phyloP scores from a whole-genome alignment of 148 eudicot genomes.

The Drosera capensis region DNA sequence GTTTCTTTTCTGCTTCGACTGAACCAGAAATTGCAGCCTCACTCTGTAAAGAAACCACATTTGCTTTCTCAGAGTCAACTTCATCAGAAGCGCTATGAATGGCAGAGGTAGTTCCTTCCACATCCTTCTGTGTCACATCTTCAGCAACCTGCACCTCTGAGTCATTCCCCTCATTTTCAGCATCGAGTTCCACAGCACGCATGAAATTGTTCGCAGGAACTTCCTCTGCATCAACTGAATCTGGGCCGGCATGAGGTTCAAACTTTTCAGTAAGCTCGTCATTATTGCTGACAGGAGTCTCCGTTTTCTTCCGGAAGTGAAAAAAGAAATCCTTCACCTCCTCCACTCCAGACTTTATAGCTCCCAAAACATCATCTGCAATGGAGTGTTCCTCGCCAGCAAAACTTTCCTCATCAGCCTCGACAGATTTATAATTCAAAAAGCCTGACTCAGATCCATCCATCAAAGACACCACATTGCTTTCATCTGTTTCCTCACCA shows the following conservation, averaged over 20 bases:
- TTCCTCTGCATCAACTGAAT: not conserved
- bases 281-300: not conserved
- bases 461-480: not conserved
- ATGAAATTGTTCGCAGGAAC: not conserved
- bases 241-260: not conserved
- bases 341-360: slow-evolving; percentile 23
- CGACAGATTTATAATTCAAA: slow-evolving; percentile 9
- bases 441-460: slow-evolving; percentile 1
- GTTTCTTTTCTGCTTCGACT: slow-evolving; percentile 3
- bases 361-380: slow-evolving; percentile 25
- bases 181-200: not conserved
- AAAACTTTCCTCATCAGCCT: slow-evolving; percentile 14
- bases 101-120: not conserved
- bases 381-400: slow-evolving; percentile 25
- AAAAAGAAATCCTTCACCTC: slow-evolving; percentile 18
- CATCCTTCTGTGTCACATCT: not conserved
- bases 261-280: not conserved
- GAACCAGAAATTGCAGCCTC: slow-evolving; percentile 8
- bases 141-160: not conserved
- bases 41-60: not conserved
- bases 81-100: not conserved
- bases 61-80: not conserved
- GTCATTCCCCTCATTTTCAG: not conserved
- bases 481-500: slow-evolving; percentile 4
- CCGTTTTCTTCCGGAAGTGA: no score